These are phyloP conservation scores for Zea luxurians DNA, from an alignment of 176 grass and related monocot genomes.

Conservation along the genomic window DNA sequence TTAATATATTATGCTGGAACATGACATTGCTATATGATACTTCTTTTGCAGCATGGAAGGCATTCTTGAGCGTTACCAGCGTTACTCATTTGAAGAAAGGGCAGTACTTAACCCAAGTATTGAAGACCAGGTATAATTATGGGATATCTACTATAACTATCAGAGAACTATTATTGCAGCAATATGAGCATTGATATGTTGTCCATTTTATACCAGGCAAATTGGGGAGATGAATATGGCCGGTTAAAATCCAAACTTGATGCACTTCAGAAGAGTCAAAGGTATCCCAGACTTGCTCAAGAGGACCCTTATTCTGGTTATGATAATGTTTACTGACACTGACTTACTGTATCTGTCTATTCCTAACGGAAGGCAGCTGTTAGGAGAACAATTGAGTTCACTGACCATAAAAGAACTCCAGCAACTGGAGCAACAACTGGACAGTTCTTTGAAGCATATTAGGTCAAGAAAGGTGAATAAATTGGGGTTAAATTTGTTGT, in stretches of 20 bases:
- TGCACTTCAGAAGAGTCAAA: slow-evolving; percentile 72
- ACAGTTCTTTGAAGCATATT: slow-evolving; percentile 76
- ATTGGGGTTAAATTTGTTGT: slow-evolving; percentile 5
- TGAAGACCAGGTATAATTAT: slow-evolving; percentile 54
- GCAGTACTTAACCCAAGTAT: slow-evolving; percentile 51
- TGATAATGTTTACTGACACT: neutral
- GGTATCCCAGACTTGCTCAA: slow-evolving; percentile 37
- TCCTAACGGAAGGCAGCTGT: slow-evolving; percentile 59
- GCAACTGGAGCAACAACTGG: slow-evolving; percentile 81
- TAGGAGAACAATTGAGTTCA: slow-evolving; percentile 76
- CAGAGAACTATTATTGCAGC: slow-evolving; percentile 1
- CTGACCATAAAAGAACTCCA: slow-evolving; percentile 73
- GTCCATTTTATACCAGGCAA: slow-evolving; percentile 45
- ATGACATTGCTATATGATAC: slow-evolving; percentile 2
- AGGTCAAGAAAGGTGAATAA: slow-evolving; percentile 79
- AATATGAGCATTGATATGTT: neutral
- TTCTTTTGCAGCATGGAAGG: slow-evolving; percentile 65
- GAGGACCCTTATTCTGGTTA: slow-evolving; percentile 15
- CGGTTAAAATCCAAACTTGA: slow-evolving; percentile 67
- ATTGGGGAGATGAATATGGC: slow-evolving; percentile 59
- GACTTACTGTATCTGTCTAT: neutral
- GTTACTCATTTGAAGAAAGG: slow-evolving; percentile 71
- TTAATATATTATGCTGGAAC: neutral
- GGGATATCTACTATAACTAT: neutral
- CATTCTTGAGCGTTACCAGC: slow-evolving; percentile 77